Base-by-base conservation (phyloP, 176 grass and related monocot species). In the Eragrostis nindensis region DNA sequence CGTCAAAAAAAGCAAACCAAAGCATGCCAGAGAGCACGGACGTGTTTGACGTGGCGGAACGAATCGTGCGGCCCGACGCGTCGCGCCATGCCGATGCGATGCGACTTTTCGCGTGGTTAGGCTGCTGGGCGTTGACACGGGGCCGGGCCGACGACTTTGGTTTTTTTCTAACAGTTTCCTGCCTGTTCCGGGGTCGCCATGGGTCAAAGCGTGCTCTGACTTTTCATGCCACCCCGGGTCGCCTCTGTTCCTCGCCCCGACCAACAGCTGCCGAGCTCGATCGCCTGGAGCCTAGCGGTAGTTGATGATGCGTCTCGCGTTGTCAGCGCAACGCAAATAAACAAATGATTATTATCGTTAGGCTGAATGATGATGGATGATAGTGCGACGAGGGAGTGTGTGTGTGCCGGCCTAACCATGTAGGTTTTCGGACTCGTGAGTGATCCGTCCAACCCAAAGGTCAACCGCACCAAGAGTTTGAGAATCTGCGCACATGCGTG, bases 351-450 rank as follows among this genome's bases (percentile, higher is more conserved):
- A n/a, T n/a, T n/a, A 62, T 74, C 11, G 14, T 24, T 36, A 19
- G 6, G 6, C 62, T 29, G 52, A 18, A 54, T n/a, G 21, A 40
- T 67, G 62, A 8, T 19, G 1, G 32, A 36, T 36, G 32, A 39
- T 9, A 54, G 11, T 52, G 62, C 21, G 22, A 53, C 1, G n/a
- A 15, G 47, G 0, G 30, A 8, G 36, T 11, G 27, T 42, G n/a
- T n/a, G n/a, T n/a, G n/a, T 13, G 29, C 49, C n/a, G 15, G 86
- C 86, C 86, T 74, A 88, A 79, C 80, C 80, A 49, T 77, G 22
- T 53, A 44, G 45, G 59, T 68, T 86, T 53, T 38, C 73, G 41
- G 9, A 42, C 29, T 60, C 18, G 56, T 27, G 65, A 68, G 17
- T 67, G 60, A 66, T 66, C 67, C 50, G 15, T 75, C 75, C 81